These are phyloP conservation scores for Talaromyces adpressus DNA, from an alignment of 495 filamentous ascomycete species.

Conservation along the genomic window DNA sequence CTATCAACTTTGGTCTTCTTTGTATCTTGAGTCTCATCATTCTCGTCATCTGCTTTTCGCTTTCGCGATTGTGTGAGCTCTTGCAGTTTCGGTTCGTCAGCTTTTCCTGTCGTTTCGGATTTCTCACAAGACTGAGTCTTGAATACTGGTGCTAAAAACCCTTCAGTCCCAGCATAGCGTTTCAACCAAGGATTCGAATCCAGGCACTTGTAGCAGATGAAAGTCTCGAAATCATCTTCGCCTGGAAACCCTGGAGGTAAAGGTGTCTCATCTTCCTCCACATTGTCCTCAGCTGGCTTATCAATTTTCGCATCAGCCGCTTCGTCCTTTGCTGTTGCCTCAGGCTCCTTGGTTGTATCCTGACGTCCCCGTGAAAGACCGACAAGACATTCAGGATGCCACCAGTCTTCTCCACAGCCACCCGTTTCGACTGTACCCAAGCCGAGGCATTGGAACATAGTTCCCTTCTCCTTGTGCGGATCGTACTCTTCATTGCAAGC, in stretches of 20 bases:
- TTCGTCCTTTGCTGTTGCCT: constrained; percentile 14
- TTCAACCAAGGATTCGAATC: constrained; percentile 90
- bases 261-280: constrained; percentile 44
- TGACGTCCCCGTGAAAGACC: constrained; percentile 57
- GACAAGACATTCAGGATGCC: constrained; percentile 90
- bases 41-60: constrained; percentile 61
- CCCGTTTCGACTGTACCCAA: constrained; percentile 72
- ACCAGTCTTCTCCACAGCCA: constrained; percentile 98
- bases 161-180: constrained; percentile 72
- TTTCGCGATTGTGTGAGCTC: constrained; percentile 48
- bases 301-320: constrained; percentile 18
- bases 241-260: constrained; percentile 77
- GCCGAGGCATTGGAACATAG: constrained; percentile 98
- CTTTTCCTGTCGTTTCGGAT: neutral
- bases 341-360: constrained; percentile 14
- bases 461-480: constrained; percentile 78
- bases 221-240: constrained; percentile 80
- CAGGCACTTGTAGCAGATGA: constrained; percentile 92
- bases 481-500: constrained; percentile 83
- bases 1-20: constrained; percentile 53
- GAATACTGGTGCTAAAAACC: constrained; percentile 71
- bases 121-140: constrained; percentile 24
- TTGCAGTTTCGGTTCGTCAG: constrained; percentile 4
- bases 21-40: constrained; percentile 28
- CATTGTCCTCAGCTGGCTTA: constrained; percentile 24